These are phyloP conservation scores for Candida sphagnicola DNA, from an alignment of 805 yeast genomes.

Conservation along the genomic window DNA sequence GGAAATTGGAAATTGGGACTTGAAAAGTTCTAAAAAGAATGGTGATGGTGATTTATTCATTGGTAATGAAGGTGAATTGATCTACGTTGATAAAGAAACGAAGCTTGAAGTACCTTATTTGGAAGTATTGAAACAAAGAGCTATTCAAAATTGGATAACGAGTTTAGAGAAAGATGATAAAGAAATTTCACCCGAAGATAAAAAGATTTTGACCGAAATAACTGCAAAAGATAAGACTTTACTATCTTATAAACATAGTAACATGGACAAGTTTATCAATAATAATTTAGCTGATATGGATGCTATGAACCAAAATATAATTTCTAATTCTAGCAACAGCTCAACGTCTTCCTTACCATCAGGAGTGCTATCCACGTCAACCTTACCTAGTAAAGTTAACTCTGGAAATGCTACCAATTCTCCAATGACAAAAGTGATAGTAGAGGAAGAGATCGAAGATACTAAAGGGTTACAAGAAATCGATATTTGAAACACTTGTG, in stretches of 20 bases:
- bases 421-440: background rate
- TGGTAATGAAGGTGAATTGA: constrained; percentile 71
- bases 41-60: constrained; percentile 52
- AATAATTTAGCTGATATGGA: constrained; percentile 26
- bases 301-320: constrained; percentile 6
- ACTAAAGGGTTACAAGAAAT: constrained; percentile 2
- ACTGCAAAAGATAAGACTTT: constrained; percentile 14
- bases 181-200: background rate
- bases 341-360: constrained; percentile 7
- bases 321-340: constrained; percentile 1
- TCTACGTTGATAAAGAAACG: constrained; percentile 58
- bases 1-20: constrained; percentile 75
- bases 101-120: constrained; percentile 40
- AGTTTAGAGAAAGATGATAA: constrained; percentile 13
- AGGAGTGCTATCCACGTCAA: background rate
- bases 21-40: constrained; percentile 53
- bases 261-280: constrained; percentile 29
- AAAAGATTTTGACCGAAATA: background rate
- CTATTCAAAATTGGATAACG: constrained; percentile 30
- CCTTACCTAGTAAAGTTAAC: background rate
- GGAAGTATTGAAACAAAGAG: constrained; percentile 34
- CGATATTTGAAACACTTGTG: constrained; percentile 1
- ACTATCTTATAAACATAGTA: constrained; percentile 16
- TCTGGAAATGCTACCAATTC: background rate
- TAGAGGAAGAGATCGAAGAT: background rate